These are phyloP conservation scores for Chaetomiaceae sp. DNA, from an alignment of 2,329 filamentous ascomycete species.

Conservation along the genomic window DNA sequence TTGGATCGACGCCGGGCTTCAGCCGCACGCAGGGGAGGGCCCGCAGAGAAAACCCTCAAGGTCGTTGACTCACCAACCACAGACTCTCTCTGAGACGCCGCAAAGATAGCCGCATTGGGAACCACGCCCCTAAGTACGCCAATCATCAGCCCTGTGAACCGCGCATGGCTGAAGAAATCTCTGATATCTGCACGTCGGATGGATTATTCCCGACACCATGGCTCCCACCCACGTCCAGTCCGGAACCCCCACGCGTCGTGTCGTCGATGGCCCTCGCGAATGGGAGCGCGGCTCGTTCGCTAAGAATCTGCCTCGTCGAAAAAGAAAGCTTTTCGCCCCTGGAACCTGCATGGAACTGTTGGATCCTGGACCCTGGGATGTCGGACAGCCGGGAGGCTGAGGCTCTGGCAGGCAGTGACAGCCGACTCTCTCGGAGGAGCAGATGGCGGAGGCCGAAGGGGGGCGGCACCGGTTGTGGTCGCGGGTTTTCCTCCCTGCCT, in stretches of 20 bases:
- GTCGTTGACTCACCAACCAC: not conserved
- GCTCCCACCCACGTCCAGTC: not conserved
- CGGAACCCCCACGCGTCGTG: not conserved
- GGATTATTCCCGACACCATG: slow-evolving; percentile 5
- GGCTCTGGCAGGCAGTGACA: no score
- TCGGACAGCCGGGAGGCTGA: not conserved
- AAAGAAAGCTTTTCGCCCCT: slow-evolving; percentile 4
- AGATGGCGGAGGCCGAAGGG: no score
- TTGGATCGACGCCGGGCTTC: slow-evolving; percentile 1
- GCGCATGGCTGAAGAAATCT: not conserved
- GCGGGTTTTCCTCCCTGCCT: no score
- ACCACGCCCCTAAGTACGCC: no score
- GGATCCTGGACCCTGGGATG: not conserved
- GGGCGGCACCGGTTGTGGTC: no score
- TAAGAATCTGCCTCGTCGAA: slow-evolving; percentile 12
- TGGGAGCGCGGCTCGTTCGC: not conserved
- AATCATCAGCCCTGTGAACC: not conserved
- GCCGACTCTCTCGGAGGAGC: no score
- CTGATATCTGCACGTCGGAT: slow-evolving; percentile 5
- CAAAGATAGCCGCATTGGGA: slow-evolving; percentile 14
- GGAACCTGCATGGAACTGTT: slow-evolving; percentile 7
- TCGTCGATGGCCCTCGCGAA: not conserved
- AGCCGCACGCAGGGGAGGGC: slow-evolving; percentile 4
- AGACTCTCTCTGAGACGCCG: slow-evolving; percentile 4
- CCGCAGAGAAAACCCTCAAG: not conserved